These are phyloP conservation scores for Phytophthora palmivora DNA, from an alignment of 352 stramenopile species.

Conservation along the genomic window DNA sequence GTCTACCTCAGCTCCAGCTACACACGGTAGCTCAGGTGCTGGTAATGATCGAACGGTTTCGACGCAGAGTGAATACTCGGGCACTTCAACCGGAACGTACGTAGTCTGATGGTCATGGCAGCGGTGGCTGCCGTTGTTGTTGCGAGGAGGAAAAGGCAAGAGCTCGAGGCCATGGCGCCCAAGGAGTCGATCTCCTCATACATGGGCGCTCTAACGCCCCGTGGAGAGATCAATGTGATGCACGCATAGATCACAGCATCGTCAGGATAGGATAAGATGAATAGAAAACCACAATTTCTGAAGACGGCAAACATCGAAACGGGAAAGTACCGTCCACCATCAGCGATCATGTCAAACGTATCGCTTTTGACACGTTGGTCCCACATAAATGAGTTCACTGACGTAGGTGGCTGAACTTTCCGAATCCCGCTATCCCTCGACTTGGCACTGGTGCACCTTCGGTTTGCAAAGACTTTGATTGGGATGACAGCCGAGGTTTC, in stretches of 20 bases:
- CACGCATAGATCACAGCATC: conserved; percentile 10
- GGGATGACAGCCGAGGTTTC: conserved; percentile 20
- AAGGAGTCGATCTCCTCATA: conserved; percentile 36
- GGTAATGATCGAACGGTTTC: conserved; percentile 9
- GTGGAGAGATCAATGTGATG: conserved; percentile 43
- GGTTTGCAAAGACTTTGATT: conserved; percentile 11
- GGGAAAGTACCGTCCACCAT: conserved; percentile 25
- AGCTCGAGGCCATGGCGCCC: conserved; percentile 43
- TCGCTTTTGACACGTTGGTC: conserved; percentile 15
- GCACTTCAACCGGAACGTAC: conserved; percentile 5
- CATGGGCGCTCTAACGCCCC: conserved; percentile 37
- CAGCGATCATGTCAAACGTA: conserved; percentile 23
- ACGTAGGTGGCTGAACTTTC: conserved; percentile 20
- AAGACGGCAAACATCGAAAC: conserved; percentile 22
- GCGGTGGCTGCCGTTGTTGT: conserved; percentile 42
- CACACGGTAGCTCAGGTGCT: conserved; percentile 4
- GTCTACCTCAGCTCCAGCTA: conserved; percentile 2
- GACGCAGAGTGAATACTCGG: conserved; percentile 8
- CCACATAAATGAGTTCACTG: conserved; percentile 28
- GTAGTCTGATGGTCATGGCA: conserved; percentile 24
- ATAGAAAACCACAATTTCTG: conserved; percentile 31
- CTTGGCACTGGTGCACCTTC: background rate
- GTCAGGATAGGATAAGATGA: conserved; percentile 19
- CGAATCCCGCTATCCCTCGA: no score
- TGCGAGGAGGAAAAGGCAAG: conserved; percentile 57